Conservation (phyloP, 768 basidiomycete species). For the Gloeostereum incarnatum region DNA sequence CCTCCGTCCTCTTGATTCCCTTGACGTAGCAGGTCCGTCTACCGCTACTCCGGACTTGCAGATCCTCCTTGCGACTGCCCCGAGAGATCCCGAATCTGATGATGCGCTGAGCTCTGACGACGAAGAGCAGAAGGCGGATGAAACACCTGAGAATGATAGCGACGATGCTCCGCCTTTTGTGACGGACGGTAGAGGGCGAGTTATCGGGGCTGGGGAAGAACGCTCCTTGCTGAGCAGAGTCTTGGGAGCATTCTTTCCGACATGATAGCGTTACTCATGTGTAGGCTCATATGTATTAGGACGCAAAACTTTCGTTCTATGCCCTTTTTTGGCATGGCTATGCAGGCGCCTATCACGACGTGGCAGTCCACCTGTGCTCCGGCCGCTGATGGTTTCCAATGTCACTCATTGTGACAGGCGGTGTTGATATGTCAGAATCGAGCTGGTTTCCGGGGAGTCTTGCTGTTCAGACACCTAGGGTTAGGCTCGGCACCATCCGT, state of each 20-base stretch:
- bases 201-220: conserved; percentile 22
- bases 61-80: neutral
- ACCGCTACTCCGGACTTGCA: neutral
- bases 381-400: too few species aligned
- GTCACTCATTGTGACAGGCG: too few species aligned
- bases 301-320: too few species aligned
- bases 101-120: conserved; percentile 3
- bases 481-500: too few species aligned
- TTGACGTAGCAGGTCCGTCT: neutral
- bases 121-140: conserved; percentile 1
- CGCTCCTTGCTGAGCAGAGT: conserved; percentile 2
- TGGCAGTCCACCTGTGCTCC: too few species aligned
- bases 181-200: conserved; percentile 57
- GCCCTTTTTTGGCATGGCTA: too few species aligned
- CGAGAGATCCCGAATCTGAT: neutral
- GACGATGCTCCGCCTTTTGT: conserved; percentile 40
- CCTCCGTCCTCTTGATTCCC: conserved; percentile 1
- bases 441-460: too few species aligned
- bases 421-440: too few species aligned
- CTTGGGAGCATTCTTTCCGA: conserved; percentile 4
- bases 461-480: too few species aligned
- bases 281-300: too few species aligned
- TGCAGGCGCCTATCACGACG: too few species aligned
- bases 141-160: neutral
- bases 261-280: too few species aligned